Evolutionary conservation across 2,329 filamentous ascomycete genomes (phyloP), one percentile per base, ranked within the genome.

Genomic region (Trichoderma asperellum): DNA sequence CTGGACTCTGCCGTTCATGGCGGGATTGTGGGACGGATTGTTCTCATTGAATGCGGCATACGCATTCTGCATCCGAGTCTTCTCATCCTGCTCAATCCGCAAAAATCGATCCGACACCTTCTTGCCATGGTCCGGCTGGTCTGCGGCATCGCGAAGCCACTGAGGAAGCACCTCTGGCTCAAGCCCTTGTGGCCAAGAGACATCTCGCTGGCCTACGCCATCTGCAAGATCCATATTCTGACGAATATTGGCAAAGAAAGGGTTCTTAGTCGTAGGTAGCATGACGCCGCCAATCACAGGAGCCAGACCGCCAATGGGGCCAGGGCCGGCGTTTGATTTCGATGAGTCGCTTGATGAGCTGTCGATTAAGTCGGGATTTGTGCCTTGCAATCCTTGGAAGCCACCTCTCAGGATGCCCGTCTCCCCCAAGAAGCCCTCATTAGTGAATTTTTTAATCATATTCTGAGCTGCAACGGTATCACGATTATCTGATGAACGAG

Each of bases 221-320:
- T 93, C 94, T 37, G 96, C 91, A 21, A 99, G 84, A 76, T 98
- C 96, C 88, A 96, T 95, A 72, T 98, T 97, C 78, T 98, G 96
- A 55, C 96, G 89, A 74, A 99, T 98, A 73, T 97, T 98, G 71
- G 90, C 89, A 79, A 98, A 98, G 82, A 99, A 98, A 0, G 95
- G 94, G 70, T 89, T 89, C 72, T 88, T 86, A 0, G 88, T 85
- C 49, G 83, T 83, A 1, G 96, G 96, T 78, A 98, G 89, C 70
- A 89, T 87, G 72, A 97, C 97, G 7, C 95, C 95, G 69, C 95
- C 96, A 69, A 94, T 92, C n/a, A 97, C 91, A 1, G 92, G 92
- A 0, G 80, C 80, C 49, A 93, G 78, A 12, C 79, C 82, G 57
- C 77, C 75, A 6, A 83, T 80, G 52, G 82, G 83, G 58, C 87